A percentile compares a stretch with the other conserved stretches of the same genome.
Evolutionary conservation across 2,329 filamentous ascomycete genomes (phyloP).

Genomic region (Daldinia sp.): DNA sequence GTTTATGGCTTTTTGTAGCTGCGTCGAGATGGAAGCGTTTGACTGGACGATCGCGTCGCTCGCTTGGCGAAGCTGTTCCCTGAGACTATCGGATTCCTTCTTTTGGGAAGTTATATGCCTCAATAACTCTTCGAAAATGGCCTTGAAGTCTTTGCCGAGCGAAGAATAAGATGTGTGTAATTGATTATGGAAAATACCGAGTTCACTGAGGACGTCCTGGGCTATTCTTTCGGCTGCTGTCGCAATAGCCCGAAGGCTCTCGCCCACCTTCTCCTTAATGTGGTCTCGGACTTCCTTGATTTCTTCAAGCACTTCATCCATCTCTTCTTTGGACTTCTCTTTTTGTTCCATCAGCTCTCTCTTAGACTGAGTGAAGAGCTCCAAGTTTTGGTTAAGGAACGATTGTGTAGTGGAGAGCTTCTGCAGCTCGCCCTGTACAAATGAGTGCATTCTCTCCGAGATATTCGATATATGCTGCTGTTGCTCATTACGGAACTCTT

Average conservation of each 20-base stretch:
- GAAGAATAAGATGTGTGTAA: constrained; percentile 86
- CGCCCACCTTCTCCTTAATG: constrained; percentile 86
- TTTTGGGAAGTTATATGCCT: constrained; percentile 81
- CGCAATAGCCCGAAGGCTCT: constrained; percentile 85
- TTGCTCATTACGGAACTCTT: constrained; percentile 79
- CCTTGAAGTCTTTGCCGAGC: constrained; percentile 87
- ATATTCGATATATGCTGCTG: constrained; percentile 75
- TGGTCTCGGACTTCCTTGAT: constrained; percentile 90
- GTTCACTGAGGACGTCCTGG: constrained; percentile 86
- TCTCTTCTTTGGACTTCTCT: constrained; percentile 78
- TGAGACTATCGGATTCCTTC: constrained; percentile 78
- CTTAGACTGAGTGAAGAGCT: constrained; percentile 75
- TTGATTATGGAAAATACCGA: constrained; percentile 85
- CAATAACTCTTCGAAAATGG: constrained; percentile 83
- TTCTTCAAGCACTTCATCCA: constrained; percentile 92
- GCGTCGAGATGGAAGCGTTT: constrained; percentile 73
- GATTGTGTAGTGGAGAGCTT: constrained; percentile 77
- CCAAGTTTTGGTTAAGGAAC: constrained; percentile 77
- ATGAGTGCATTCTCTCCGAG: constrained; percentile 78
- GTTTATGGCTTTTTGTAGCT: constrained; percentile 76
- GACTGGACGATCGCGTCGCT: constrained; percentile 76
- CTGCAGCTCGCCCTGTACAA: constrained; percentile 79
- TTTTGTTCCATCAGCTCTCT: constrained; percentile 76
- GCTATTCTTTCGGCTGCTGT: constrained; percentile 89
- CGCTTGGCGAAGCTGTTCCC: constrained; percentile 77